phyloP scores from a whole-genome alignment of 73 alveolate species.

The Vitrella brassicaformis region DNA sequence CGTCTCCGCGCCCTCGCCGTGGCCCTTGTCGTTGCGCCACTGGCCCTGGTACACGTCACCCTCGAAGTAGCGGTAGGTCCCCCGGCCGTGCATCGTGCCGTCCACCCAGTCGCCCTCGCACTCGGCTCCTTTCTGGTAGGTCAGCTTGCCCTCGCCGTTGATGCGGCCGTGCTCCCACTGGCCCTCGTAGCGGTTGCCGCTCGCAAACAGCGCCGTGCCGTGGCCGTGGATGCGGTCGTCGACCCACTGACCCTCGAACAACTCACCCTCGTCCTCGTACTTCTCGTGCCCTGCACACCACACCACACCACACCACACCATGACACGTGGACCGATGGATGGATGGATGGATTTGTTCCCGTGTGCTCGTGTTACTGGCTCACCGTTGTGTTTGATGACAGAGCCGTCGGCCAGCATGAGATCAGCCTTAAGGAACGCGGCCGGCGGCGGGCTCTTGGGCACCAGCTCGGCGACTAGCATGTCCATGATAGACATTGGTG shows the following conservation, averaged over 20 bases:
- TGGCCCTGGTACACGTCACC: slow-evolving; percentile 5
- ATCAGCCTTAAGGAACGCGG: no score
- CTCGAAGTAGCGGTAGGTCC: slow-evolving; percentile 58
- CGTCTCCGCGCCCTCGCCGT: slow-evolving; percentile 29
- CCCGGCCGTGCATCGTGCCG: slow-evolving; percentile 69
- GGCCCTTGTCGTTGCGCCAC: slow-evolving; percentile 35
- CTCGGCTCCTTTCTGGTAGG: slow-evolving; percentile 43
- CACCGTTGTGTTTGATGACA: no score
- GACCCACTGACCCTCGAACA: slow-evolving; percentile 78
- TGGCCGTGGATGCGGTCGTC: slow-evolving; percentile 41
- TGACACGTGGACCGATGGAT: no score
- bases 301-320: no score
- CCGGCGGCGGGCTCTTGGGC: no score
- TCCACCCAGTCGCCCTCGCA: slow-evolving; percentile 1
- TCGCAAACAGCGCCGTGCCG: slow-evolving; percentile 36
- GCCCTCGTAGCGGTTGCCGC: slow-evolving; percentile 81
- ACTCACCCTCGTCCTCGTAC: slow-evolving; percentile 79
- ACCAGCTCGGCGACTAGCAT: no score
- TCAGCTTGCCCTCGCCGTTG: slow-evolving; percentile 76
- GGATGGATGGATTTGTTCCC: no score
- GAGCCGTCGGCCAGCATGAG: no score
- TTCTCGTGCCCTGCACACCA: no score
- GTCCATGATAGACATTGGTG: no score
- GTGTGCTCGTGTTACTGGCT: no score
- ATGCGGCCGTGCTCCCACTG: slow-evolving; percentile 49